Conservation (phyloP, 2,329 filamentous ascomycete species). For the Dothideomycetes sp. region DNA sequence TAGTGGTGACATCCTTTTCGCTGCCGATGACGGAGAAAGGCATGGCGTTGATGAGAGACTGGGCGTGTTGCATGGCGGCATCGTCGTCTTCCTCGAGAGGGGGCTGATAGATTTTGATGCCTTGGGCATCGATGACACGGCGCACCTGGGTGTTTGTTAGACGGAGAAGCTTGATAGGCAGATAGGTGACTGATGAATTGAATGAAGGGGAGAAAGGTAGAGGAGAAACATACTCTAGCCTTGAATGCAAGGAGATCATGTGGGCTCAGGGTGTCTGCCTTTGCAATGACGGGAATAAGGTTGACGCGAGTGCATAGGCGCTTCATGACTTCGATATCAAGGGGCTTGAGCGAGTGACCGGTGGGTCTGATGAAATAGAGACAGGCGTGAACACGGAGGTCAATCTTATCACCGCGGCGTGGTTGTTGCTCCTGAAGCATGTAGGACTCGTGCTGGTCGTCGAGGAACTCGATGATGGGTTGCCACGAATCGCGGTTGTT, state of each 20-base stretch:
- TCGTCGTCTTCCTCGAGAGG: constrained; percentile 98
- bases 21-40: constrained; percentile 98
- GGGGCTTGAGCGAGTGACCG: constrained; percentile 93
- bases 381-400: constrained; percentile 95
- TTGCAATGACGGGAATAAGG: constrained; percentile 94
- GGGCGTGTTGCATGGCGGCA: constrained; percentile 86
- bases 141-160: constrained; percentile 56
- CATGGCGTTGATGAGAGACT: constrained; percentile 91
- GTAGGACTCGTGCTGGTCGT: constrained; percentile 99
- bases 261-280: constrained; percentile 95
- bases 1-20: constrained; percentile 97
- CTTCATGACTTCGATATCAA: constrained; percentile 99
- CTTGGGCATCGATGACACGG: constrained; percentile 92
- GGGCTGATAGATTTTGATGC: constrained; percentile 99
- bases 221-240: constrained; percentile 58
- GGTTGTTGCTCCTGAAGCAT: constrained; percentile 99
- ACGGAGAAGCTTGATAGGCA: too few relatives aligned
- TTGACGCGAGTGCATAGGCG: constrained; percentile 96
- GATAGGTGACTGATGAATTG: too few relatives aligned
- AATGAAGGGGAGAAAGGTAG: constrained; percentile 5
- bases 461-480: constrained; percentile 98
- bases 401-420: constrained; percentile 95
- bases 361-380: constrained; percentile 99
- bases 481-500: constrained; percentile 99
- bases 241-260: constrained; percentile 89